These are phyloP conservation scores for Cyberlindnera americana DNA, from an alignment of 805 yeast species.

Conservation along the genomic window DNA sequence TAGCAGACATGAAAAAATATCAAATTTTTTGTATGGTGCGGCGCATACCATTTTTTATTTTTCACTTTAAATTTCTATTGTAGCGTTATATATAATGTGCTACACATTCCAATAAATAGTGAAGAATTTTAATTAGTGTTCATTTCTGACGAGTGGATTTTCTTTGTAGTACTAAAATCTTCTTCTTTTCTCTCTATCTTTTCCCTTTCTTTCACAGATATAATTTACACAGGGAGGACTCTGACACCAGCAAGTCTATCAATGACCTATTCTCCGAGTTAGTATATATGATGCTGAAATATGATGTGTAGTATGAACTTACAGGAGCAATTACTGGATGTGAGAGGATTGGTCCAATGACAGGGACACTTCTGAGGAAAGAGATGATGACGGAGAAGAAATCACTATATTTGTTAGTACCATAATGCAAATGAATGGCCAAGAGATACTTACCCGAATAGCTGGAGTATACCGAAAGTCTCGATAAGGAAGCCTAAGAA, in stretches of 20 bases:
- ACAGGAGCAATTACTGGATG: slow-evolving; percentile 80
- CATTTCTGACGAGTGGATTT: too few relatives aligned
- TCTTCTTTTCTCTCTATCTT: too few relatives aligned
- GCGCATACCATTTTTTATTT: slow-evolving; percentile 4
- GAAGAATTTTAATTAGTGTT: too few relatives aligned
- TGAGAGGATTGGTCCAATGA: slow-evolving; percentile 80
- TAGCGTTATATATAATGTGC: too few relatives aligned
- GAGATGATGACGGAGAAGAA: slow-evolving; percentile 86
- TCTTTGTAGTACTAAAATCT: too few relatives aligned
- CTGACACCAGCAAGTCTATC: slow-evolving; percentile 57
- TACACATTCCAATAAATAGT: too few relatives aligned
- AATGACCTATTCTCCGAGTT: slow-evolving; percentile 40
- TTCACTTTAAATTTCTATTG: neutral
- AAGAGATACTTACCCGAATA: slow-evolving; percentile 58
- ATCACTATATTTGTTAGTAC: too few relatives aligned
- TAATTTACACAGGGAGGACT: slow-evolving; percentile 63
- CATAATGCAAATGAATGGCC: too few relatives aligned
- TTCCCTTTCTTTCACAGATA: too few relatives aligned
- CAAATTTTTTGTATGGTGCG: slow-evolving; percentile 8
- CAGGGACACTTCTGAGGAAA: slow-evolving; percentile 82
- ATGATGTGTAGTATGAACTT: slow-evolving; percentile 2
- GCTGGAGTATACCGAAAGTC: slow-evolving; percentile 80
- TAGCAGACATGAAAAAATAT: neutral
- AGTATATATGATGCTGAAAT: neutral
- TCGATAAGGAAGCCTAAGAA: slow-evolving; percentile 84